Evolutionary conservation across 306 rosid genomes (phyloP), one percentile per base, ranked within the genome.

Genomic region (Hippophae tibetana): DNA sequence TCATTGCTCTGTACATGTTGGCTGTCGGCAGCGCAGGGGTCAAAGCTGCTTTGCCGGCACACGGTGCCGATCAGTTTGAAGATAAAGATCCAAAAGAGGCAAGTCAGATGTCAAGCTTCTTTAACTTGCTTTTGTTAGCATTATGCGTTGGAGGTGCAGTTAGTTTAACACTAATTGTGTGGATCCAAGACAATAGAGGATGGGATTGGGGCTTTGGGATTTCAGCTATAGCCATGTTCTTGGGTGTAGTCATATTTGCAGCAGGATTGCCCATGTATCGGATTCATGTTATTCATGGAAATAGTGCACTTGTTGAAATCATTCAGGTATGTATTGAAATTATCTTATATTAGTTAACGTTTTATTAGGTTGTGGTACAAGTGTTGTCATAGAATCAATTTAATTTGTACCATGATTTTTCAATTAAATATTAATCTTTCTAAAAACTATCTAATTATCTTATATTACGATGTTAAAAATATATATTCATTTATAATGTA

Each of bases 1-100:
- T 54, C 56, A 8, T 75, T 56, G 84, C 86, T 41, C 81, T 92
- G 14, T 92, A 92, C 78, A 10, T 66, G 57, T 40, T 85, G 63
- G 95, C 92, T 2, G 66, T 58, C 0, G 95, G 95, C 2, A 60
- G 71, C 44, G 87, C 95, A 1, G 98, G 96, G 60, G 5, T 81
- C 42, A 92, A 85, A 77, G 96, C 98, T 43, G 67, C 83, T 0
- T 64, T 87, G 42, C 98, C 98, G 11, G 52, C 96, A 26, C 98
- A 92, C 58, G 96, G 98, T 5, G 98, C 98, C 0, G 96, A 92
- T 52, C 98, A 92, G 65, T 92, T 83, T 55, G 89, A 92, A 9
- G 89, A 85, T 54, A 71, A 69, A 1, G 96, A 87, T 67, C 95
- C 86, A 6, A 78, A 73, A 63, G 98, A 92, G 76, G 67, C 79